phyloP scores from a whole-genome alignment of 495 filamentous ascomycete genomes.

The Aspergillus ostianus region DNA sequence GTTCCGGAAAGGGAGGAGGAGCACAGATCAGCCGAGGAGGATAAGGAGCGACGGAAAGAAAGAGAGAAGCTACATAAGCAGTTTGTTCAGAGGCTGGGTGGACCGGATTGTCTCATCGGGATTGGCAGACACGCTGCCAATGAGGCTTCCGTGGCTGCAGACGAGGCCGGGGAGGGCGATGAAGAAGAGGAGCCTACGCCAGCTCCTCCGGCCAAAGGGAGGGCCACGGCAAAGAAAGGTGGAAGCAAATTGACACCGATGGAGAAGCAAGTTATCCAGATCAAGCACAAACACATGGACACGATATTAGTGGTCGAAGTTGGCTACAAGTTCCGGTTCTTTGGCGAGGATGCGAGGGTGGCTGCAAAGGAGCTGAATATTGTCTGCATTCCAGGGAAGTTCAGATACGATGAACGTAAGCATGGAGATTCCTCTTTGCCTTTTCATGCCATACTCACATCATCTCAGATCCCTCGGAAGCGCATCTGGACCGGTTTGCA shows the following conservation, averaged over 20 bases:
- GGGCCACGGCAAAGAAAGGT: slow-evolving; percentile 58
- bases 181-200: slow-evolving; percentile 57
- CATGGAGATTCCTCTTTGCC: slow-evolving; percentile 11
- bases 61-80: slow-evolving; percentile 77
- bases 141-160: slow-evolving; percentile 53
- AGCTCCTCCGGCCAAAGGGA: slow-evolving; percentile 54
- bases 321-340: slow-evolving; percentile 97
- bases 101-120: slow-evolving; percentile 72
- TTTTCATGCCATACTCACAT: background rate
- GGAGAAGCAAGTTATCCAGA: slow-evolving; percentile 89
- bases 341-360: slow-evolving; percentile 91
- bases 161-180: slow-evolving; percentile 47
- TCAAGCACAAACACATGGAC: slow-evolving; percentile 89
- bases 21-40: slow-evolving; percentile 39
- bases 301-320: slow-evolving; percentile 89
- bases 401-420: slow-evolving; percentile 87
- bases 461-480: slow-evolving; percentile 72
- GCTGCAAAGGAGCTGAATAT: slow-evolving; percentile 92
- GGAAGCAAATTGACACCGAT: slow-evolving; percentile 83
- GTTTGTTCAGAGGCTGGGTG: slow-evolving; percentile 87
- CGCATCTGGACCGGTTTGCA: slow-evolving; percentile 88
- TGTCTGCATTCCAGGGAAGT: slow-evolving; percentile 94
- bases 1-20: slow-evolving; percentile 2
- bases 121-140: slow-evolving; percentile 58
- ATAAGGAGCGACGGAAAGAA: slow-evolving; percentile 39